Conservation (phyloP, 805 yeast genomes). For the Zygotorulaspora florentina region DNA sequence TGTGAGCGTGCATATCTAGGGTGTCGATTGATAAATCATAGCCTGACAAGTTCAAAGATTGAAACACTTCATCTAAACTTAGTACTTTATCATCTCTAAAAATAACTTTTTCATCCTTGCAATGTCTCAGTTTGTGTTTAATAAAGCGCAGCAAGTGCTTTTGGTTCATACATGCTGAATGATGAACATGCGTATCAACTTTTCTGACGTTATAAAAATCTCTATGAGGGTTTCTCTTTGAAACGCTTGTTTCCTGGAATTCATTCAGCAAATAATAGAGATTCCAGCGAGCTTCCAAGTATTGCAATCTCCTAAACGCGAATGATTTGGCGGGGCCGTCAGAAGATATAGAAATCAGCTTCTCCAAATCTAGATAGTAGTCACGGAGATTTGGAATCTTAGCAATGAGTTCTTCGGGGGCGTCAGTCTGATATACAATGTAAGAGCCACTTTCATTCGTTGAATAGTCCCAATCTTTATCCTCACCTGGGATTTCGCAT, state of each 20-base stretch:
- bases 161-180: slow-evolving; percentile 98
- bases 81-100: slow-evolving; percentile 87
- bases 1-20: slow-evolving; percentile 98
- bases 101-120: slow-evolving; percentile 85
- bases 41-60: slow-evolving; percentile 85
- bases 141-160: slow-evolving; percentile 92
- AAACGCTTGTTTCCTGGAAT: slow-evolving; percentile 84
- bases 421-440: slow-evolving; percentile 47
- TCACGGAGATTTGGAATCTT: slow-evolving; percentile 81
- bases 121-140: slow-evolving; percentile 85
- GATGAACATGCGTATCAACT: slow-evolving; percentile 87
- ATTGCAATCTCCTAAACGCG: slow-evolving; percentile 90
- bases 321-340: slow-evolving; percentile 97
- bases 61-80: slow-evolving; percentile 84
- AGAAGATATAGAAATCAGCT: slow-evolving; percentile 66
- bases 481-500: slow-evolving; percentile 42
- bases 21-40: slow-evolving; percentile 96
- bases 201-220: slow-evolving; percentile 49
- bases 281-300: slow-evolving; percentile 95
- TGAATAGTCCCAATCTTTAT: slow-evolving; percentile 52
- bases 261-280: slow-evolving; percentile 83
- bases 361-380: slow-evolving; percentile 78
- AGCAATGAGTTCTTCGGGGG: slow-evolving; percentile 39
- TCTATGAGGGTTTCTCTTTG: slow-evolving; percentile 92
- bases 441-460: slow-evolving; percentile 63